A percentile compares a stretch with the other conserved stretches of the same genome.
Evolutionary conservation across 2,329 filamentous ascomycete species (phyloP).

Genomic region (Clarireedia paspali): DNA sequence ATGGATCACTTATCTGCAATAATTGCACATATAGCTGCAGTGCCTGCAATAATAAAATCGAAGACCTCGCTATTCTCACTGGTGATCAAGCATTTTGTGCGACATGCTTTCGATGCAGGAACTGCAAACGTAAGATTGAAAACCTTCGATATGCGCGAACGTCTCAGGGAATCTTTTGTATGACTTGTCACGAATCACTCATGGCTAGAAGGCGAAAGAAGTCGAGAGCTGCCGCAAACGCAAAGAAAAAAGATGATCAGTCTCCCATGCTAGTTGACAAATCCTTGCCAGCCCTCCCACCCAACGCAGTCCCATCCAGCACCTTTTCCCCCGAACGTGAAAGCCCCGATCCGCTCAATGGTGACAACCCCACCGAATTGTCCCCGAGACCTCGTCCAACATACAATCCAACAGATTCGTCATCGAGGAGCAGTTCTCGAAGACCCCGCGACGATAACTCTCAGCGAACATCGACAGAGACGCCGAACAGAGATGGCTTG

Average conservation of each 20-base stretch:
- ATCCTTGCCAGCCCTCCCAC: conserved; percentile 83
- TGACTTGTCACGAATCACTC: conserved; percentile 94
- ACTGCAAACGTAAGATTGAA: conserved; percentile 98
- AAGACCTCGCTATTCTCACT: conserved; percentile 93
- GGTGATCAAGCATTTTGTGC: conserved; percentile 98
- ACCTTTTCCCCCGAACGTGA: conserved; percentile 51
- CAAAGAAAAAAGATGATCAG: conserved; percentile 56
- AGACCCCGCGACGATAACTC: conserved; percentile 36
- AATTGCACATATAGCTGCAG: conserved; percentile 99
- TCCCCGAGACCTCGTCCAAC: conserved; percentile 53
- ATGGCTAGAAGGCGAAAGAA: conserved; percentile 91
- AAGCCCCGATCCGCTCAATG: conserved; percentile 51
- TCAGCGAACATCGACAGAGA: conserved; percentile 39
- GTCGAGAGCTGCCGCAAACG: conserved; percentile 56
- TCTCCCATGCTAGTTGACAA: conserved; percentile 75
- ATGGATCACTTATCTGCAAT: conserved; percentile 97
- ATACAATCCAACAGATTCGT: conserved; percentile 45
- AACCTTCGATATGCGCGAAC: conserved; percentile 96
- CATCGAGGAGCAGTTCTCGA: conserved; percentile 45
- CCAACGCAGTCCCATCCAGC: conserved; percentile 57
- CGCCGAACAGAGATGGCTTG: conserved; percentile 48
- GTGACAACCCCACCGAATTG: conserved; percentile 61
- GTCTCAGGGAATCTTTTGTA: conserved; percentile 97
- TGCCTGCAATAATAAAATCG: conserved; percentile 94
- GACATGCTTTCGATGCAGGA: conserved; percentile 92